These are phyloP conservation scores for Cryptosporidium muris DNA, from an alignment of 169 alveolate species.

Conservation along the genomic window DNA sequence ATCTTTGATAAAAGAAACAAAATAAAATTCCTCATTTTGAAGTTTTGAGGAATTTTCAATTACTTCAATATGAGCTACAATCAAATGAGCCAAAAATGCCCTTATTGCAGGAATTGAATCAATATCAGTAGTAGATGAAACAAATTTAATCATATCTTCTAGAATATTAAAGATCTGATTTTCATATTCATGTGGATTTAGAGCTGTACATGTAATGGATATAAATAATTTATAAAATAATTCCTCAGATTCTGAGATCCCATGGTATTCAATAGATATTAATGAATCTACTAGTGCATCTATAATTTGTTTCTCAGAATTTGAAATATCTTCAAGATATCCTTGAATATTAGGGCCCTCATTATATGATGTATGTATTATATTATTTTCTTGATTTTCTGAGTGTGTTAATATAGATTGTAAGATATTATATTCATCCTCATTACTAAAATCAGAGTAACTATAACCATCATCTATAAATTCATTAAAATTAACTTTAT, in stretches of 20 bases:
- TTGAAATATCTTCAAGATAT: neutral
- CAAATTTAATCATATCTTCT: constrained; percentile 16
- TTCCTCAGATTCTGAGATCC: no score
- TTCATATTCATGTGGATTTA: constrained; percentile 16
- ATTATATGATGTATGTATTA: constrained; percentile 3
- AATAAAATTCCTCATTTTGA: neutral
- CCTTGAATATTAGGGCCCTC: constrained; percentile 5
- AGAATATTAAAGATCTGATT: constrained; percentile 2
- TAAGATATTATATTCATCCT: constrained; percentile 1
- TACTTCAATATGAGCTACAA: constrained; percentile 37
- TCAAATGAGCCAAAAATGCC: constrained; percentile 49
- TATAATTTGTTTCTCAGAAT: constrained; percentile 25
- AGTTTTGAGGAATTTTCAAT: constrained; percentile 2
- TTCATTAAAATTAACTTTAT: neutral
- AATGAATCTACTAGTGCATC: constrained; percentile 59
- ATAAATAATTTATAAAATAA: constrained; percentile 17
- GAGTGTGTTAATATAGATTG: no score
- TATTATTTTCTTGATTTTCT: neutral
- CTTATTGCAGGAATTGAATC: constrained; percentile 15
- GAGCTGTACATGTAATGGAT: constrained; percentile 6
- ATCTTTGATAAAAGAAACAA: neutral
- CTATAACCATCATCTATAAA: neutral
- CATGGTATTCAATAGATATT: neutral
- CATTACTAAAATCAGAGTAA: neutral
- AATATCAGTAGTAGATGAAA: constrained; percentile 1